phyloP scores from a whole-genome alignment of 148 eudicot genomes.

The Rheum nobile region DNA sequence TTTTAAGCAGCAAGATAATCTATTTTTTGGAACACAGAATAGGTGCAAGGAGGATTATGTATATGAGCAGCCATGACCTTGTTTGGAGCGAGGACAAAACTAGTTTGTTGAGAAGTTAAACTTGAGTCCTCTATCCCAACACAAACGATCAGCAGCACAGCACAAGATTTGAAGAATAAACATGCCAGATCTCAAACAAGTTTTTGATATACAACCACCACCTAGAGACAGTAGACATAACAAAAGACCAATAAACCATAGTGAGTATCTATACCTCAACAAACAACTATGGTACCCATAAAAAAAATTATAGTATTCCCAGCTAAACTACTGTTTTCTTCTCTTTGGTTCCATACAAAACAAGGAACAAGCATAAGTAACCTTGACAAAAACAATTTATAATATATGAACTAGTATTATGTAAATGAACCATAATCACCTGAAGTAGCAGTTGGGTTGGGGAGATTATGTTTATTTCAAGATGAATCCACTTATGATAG shows the following conservation, averaged over 20 bases:
- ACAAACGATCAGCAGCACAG: background rate
- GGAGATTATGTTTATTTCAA: background rate
- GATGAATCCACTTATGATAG: conserved; percentile 41
- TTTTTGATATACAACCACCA: background rate
- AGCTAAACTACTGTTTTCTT: too few relatives aligned
- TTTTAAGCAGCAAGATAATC: background rate
- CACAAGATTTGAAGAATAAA: background rate
- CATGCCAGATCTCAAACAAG: background rate
- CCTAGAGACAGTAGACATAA: background rate
- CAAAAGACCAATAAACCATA: background rate
- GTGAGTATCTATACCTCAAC: background rate
- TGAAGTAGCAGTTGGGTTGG: conserved; percentile 7
- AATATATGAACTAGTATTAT: background rate
- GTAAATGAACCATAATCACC: conserved; percentile 8
- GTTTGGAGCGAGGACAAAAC: background rate
- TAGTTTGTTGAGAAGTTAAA: background rate
- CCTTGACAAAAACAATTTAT: background rate
- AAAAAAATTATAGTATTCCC: too few relatives aligned
- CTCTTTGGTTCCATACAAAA: too few relatives aligned
- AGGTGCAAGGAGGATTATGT: background rate
- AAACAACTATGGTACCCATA: background rate
- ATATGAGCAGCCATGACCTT: background rate
- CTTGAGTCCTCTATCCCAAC: background rate
- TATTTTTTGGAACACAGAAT: background rate
- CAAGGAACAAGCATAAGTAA: background rate